Base-by-base conservation (phyloP, 208 protist genomes). In the Endotrypanum monterogeii region DNA sequence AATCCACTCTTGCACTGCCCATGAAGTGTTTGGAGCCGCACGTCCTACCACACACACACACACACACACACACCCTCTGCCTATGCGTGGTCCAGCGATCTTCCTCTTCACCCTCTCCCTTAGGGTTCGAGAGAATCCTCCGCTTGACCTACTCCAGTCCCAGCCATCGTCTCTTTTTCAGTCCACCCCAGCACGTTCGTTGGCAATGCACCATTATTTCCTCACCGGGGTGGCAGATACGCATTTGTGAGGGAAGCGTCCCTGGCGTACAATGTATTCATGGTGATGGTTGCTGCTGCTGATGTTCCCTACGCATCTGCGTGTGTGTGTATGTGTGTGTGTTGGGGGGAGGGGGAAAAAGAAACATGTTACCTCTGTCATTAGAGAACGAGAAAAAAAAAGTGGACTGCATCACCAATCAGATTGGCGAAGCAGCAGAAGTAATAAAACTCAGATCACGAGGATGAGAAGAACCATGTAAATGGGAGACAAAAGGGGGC, bases 341-440 rank as follows among this genome's bases (percentile, higher is more conserved):
- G 25, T 23, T 57, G n/a, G n/a, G n/a, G n/a, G n/a, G n/a, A n/a
- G n/a, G n/a, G n/a, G n/a, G n/a, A n/a, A n/a, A n/a, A n/a, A n/a
- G n/a, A n/a, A n/a, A n/a, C n/a, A n/a, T n/a, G n/a, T n/a, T n/a
- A n/a, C n/a, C n/a, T n/a, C n/a, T n/a, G n/a, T n/a, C n/a, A n/a
- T n/a, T n/a, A n/a, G n/a, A n/a, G n/a, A n/a, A n/a, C 41, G 41
- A 46, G 41, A 46, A 3, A 46, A 46, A 11, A 12, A 35, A 48
- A 11, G 44, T 23, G 44, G 37, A 66, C 60, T 41, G 35, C 60
- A 66, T n/a, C 56, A 5, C 56, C 3, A 28, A 30, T 20, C 20
- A n/a, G 58, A 41, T 63, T 11, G 6, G 35, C 35, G n/a, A 35
- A 67, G 62, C 62, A 67, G 12, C 56, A 61, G 62, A 6, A 52